These are phyloP conservation scores for Metarhizium humberi DNA, from an alignment of 2,329 filamentous ascomycete genomes.

Conservation along the genomic window DNA sequence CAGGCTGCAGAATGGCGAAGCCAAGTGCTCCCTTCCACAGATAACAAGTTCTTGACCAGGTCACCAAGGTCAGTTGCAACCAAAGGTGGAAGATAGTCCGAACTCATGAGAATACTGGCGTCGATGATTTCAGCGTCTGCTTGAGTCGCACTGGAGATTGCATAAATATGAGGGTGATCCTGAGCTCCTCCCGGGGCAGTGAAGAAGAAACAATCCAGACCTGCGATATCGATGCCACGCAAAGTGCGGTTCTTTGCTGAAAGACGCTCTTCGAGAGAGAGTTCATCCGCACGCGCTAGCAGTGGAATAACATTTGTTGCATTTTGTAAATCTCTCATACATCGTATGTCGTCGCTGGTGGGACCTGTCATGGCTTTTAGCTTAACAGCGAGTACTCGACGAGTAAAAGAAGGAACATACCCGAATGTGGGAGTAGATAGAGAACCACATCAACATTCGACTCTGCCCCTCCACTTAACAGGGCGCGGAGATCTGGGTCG, in stretches of 20 bases:
- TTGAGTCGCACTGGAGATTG: constrained; percentile 65
- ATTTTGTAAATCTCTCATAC: constrained; percentile 57
- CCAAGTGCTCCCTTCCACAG: constrained; percentile 68
- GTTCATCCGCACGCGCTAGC: constrained; percentile 65
- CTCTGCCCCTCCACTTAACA: constrained; percentile 75
- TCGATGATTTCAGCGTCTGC: constrained; percentile 80
- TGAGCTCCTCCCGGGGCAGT: constrained; percentile 22
- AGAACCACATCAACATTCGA: constrained; percentile 77
- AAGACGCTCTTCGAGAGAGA: constrained; percentile 47
- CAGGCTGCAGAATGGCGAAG: constrained; percentile 74
- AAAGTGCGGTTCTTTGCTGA: constrained; percentile 51
- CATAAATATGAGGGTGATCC: constrained; percentile 46
- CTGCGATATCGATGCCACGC: constrained; percentile 44
- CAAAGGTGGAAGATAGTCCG: constrained; percentile 79
- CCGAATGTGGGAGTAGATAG: constrained; percentile 62
- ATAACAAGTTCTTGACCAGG: constrained; percentile 68
- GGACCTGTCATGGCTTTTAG: constrained; percentile 21
- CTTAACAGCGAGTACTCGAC: not conserved
- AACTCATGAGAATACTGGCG: constrained; percentile 85
- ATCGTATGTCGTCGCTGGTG: constrained; percentile 50
- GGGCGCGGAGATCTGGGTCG: constrained; percentile 64
- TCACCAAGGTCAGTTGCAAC: constrained; percentile 61
- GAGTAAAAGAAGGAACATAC: constrained; percentile 34
- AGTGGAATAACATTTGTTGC: constrained; percentile 82
- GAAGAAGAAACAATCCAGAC: constrained; percentile 61